These are phyloP conservation scores for Lasiosphaeria hispida DNA, from an alignment of 495 filamentous ascomycete genomes.

Conservation along the genomic window DNA sequence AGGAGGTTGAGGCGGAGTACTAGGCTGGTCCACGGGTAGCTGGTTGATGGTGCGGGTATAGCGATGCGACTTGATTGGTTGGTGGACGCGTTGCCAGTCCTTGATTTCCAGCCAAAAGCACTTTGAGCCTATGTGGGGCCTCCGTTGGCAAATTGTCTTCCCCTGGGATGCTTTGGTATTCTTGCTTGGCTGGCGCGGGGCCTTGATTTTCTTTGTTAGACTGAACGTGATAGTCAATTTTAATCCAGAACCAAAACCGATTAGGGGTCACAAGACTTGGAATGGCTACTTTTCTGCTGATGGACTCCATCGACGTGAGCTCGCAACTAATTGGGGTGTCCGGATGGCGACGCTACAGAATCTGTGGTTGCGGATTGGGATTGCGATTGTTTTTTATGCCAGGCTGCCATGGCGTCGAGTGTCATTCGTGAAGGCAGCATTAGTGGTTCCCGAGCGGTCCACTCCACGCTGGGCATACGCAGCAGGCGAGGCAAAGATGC, in stretches of 20 bases:
- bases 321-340: too few relatives aligned
- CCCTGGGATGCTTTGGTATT: constrained; percentile 26
- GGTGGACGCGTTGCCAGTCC: constrained; percentile 16
- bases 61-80: constrained; percentile 14
- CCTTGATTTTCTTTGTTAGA: constrained; percentile 32
- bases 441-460: background rate
- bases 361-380: too few relatives aligned
- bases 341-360: too few relatives aligned
- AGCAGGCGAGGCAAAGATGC: constrained; percentile 7
- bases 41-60: constrained; percentile 18
- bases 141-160: constrained; percentile 23
- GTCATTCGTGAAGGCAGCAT: background rate
- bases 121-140: constrained; percentile 11
- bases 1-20: constrained; percentile 93
- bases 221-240: constrained; percentile 34
- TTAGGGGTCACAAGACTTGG: background rate
- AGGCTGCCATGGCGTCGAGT: background rate
- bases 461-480: background rate
- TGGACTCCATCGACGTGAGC: too few relatives aligned
- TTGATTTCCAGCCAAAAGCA: constrained; percentile 17
- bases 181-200: constrained; percentile 30
- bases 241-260: constrained; percentile 24
- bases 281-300: too few relatives aligned
- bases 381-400: too few relatives aligned
- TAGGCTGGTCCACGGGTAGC: constrained; percentile 45